Evolutionary conservation across 495 filamentous ascomycete genomes (phyloP), one percentile per base, ranked within the genome.

Genomic region (Sordaria brevicollis): DNA sequence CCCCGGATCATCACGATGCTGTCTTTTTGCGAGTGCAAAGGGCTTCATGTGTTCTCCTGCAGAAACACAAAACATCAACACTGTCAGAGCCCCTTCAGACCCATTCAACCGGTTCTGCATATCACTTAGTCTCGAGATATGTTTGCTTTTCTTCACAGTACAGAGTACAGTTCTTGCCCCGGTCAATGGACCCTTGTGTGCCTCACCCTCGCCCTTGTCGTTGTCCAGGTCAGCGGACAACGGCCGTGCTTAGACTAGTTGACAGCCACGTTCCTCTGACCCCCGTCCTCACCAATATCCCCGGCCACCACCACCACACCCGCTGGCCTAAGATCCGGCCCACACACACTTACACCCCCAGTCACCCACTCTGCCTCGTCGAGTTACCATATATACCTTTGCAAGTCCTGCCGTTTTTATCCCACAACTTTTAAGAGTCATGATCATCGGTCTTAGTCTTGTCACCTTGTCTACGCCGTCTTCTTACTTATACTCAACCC

Each of bases 381-480:
- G 13, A 11, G 43, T 17, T 62, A 31, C 49, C 49, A 62, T 62
- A 31, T 62, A 62, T 62, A 62, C 25, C n/a, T 31, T 62, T 3
- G 49, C 21, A 62, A 62, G 49, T n/a, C 25, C 25, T 62, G 49
- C 49, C 25, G 25, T 31, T 62, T 62, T 31, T 57, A 29, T 29
- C 21, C 43, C 21, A 57, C 8, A 36, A 57, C 25, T 62, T 62
- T 31, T 62, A 29, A 29, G 49, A 62, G 49, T 31, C 49, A 8
- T 62, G 49, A 62, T 62, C 49, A 62, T 62, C 49, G 25, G 49
- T 67, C 34, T 69, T 35, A 29, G 43, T 71, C 37, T 65, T 68
- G 29, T 17, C n/a, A n/a, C n/a, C 13, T 70, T 41, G 10, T 70
- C 25, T 38, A 34, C 33, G 36, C 19, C 35, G 7, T 21, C 69